Conservation (phyloP, 2,329 filamentous ascomycete species). For the Gremmenia infestans region DNA sequence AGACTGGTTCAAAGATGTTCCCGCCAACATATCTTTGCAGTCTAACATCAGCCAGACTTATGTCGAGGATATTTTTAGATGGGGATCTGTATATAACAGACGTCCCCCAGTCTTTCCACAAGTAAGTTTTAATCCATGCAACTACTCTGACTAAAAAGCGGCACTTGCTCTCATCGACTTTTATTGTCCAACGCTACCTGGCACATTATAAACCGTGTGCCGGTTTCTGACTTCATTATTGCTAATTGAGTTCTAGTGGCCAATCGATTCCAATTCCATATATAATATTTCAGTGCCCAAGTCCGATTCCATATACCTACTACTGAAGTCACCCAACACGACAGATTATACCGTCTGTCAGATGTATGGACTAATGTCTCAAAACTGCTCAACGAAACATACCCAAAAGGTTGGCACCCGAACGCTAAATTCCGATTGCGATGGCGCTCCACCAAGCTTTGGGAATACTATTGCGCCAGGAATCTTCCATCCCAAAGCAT, state of each 20-base stretch:
- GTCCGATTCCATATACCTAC: conserved; percentile 8
- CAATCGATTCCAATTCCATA: conserved; percentile 7
- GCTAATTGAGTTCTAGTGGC: conserved; percentile 3
- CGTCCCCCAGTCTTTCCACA: conserved; percentile 5
- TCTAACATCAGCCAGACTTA: conserved; percentile 3
- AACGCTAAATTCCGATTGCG: not conserved
- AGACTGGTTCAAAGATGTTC: not conserved
- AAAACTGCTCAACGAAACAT: conserved; percentile 4
- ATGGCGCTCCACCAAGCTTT: not conserved
- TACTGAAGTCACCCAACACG: conserved; percentile 8
- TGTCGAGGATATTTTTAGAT: conserved; percentile 6
- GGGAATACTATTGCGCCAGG: not conserved
- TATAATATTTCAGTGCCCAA: conserved; percentile 1
- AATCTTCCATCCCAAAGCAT: not conserved
- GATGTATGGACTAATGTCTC: conserved; percentile 4
- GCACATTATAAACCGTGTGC: not conserved
- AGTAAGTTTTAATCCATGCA: not conserved
- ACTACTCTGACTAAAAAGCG: not conserved
- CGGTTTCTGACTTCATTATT: not conserved
- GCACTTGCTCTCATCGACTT: not conserved
- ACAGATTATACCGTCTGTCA: conserved; percentile 11
- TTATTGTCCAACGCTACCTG: too few relatives aligned
- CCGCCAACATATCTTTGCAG: not conserved
- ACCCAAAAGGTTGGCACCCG: conserved; percentile 4
- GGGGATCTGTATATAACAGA: conserved; percentile 4